Evolutionary conservation across 2,329 filamentous ascomycete species (phyloP), one percentile per base, ranked within the genome.

Genomic region (Didymella pinodella): DNA sequence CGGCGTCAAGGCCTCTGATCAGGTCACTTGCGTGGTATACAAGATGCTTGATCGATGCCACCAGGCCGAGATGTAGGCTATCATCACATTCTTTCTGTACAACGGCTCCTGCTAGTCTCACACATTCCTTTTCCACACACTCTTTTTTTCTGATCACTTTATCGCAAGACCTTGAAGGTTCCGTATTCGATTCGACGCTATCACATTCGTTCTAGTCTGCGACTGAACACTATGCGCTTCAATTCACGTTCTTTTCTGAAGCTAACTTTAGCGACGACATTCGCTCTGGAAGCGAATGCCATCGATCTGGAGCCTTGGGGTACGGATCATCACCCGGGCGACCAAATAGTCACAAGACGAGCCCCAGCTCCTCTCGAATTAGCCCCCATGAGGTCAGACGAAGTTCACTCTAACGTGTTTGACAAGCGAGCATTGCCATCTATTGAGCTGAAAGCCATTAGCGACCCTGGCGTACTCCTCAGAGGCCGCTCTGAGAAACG

Each of bases 401-500:
- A 54, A 14, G 18, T 59, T 26, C 41, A 46, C 12, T 22, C 40
- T 5, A 51, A 38, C 2, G 22, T 22, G 8, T 31, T 28, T n/a
- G 34, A 16, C 10, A 50, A 38, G 41, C 38, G 46, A 29, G 31
- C 50, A 14, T 26, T 41, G 3, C 55, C 62, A 48, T 41, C 59
- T 18, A 14, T 67, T 7, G 51, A 63, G 18, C 41, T 69, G 4
- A 34, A 57, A 26, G 57, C 66, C 20, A 66, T 69, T 46, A 47
- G 34, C 25, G 63, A 69, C n/a, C 60, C 63, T 12, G 48, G 55
- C 26, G 54, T 65, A 14, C 38, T 67, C 11, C 40, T 53, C 18
- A 60, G 53, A 18, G 66, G 66, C 26, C 54, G 54, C 12, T 62
- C 59, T 28, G 38, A 58, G 47, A 69, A 62, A 52, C 66, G 66